These are phyloP conservation scores for Geum urbanum DNA, from an alignment of 306 rosid species.

Conservation along the genomic window DNA sequence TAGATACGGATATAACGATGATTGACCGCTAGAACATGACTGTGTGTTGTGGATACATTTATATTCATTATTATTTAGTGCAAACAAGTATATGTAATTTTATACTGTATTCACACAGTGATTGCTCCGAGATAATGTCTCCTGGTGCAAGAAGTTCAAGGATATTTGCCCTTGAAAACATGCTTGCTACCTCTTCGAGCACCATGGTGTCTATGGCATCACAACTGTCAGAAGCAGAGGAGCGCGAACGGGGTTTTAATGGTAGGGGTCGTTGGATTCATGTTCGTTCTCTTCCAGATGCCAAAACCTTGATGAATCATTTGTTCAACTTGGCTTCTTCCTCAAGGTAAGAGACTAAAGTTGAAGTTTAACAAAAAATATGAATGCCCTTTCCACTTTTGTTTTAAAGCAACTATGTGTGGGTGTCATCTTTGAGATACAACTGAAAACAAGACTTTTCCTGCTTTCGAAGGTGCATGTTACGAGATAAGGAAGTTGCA, in stretches of 20 bases:
- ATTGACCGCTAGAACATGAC: too few species aligned
- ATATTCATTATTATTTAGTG: too few species aligned
- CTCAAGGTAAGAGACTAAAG: conserved; percentile 70
- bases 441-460: not conserved
- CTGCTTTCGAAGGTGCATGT: conserved; percentile 44
- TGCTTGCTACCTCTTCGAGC: conserved; percentile 79
- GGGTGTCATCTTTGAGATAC: not conserved
- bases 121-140: conserved; percentile 54
- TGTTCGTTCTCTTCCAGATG: conserved; percentile 82
- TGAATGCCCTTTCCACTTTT: not conserved
- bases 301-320: conserved; percentile 84
- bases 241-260: conserved; percentile 74
- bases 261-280: conserved; percentile 98
- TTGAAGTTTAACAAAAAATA: not conserved
- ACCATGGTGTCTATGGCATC: conserved; percentile 88
- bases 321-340: conserved; percentile 84
- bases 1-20: too few species aligned
- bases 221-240: conserved; percentile 94
- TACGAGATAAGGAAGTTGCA: conserved; percentile 63
- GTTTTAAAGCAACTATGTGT: not conserved
- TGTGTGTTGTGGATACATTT: too few species aligned
- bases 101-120: conserved; percentile 35
- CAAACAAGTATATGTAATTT: not conserved
- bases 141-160: conserved; percentile 95
- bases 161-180: conserved; percentile 82